Base-by-base conservation (phyloP, 2,329 filamentous ascomycete species). In the Chrysoporthe puriensis region DNA sequence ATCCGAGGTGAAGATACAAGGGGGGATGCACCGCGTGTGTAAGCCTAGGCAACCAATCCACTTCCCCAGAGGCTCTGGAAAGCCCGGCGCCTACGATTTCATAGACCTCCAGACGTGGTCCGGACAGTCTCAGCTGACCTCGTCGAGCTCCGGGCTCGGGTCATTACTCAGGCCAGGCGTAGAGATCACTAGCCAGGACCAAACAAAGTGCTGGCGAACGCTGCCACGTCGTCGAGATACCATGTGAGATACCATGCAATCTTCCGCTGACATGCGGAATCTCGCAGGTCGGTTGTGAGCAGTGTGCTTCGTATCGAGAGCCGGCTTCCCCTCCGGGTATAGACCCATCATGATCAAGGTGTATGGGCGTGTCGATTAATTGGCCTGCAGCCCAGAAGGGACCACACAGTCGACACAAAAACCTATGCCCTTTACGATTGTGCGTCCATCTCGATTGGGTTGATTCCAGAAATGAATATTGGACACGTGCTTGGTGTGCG, bases 291-390 rank as follows among this genome's bases (percentile, higher is more conserved):
- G 54, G 18, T 21, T 57, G 50, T 2, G 1, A 34, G 34, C 16
- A 57, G 32, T 57, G 54, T 57, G 54, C 14, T 57, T 57, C 54
- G 54, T 57, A 63, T 61, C 58, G 56, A 63, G 66, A 64, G 43
- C 44, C 46, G 44, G 62, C 62, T 67, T 67, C 66, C 56, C 14
- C n/a, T 67, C 66, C 64, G 62, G 66, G 66, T 48, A 46, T 54
- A 40, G 56, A 26, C n/a, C 36, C 62, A 26, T 40, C 40, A 21
- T 46, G 56, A 46, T 64, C 66, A 61, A 34, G 32, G 56, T 57
- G 62, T 62, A 40, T 56, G 54, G 26, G 18, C 54, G 46, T 18
- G 32, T 9, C 36, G 36, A 48, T 64, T 54, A 67, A 18, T 64
- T 34, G 16, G 34, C 16, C 40, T 57, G 54, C 2, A 40, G 26